These are phyloP conservation scores for Mycena olivaceomarginata DNA, from an alignment of 768 basidiomycete genomes.

Conservation along the genomic window DNA sequence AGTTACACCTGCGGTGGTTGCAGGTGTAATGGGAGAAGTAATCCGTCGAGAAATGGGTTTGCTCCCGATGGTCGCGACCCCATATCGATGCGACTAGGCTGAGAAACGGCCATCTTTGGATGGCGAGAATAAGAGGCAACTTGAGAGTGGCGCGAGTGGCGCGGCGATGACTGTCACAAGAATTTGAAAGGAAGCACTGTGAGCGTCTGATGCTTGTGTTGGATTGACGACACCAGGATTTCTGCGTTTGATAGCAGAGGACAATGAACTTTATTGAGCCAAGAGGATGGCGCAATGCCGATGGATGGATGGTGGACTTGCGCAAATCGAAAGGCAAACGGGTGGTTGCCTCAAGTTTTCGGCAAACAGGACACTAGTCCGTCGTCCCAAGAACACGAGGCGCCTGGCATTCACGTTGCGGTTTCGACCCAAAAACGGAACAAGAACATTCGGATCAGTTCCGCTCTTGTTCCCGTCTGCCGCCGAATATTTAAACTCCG, in stretches of 20 bases:
- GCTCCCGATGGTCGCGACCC: neutral
- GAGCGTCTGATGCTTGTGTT: conserved; percentile 31
- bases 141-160: conserved; percentile 31
- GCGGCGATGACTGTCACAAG: neutral
- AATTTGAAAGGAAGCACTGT: conserved; percentile 11
- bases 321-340: conserved; percentile 15
- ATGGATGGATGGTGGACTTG: neutral
- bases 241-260: conserved; percentile 29
- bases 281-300: conserved; percentile 16
- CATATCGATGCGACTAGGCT: conserved; percentile 24
- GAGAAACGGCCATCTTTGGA: conserved; percentile 23
- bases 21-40: conserved; percentile 37
- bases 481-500: conserved; percentile 7
- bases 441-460: conserved; percentile 4
- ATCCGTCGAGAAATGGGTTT: conserved; percentile 25
- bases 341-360: conserved; percentile 22
- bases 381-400: conserved; percentile 29
- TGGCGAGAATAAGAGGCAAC: conserved; percentile 20
- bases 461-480: too few species aligned
- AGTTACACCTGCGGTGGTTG: conserved; percentile 38
- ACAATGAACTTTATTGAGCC: conserved; percentile 26
- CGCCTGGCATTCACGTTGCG: conserved; percentile 19
- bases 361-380: neutral
- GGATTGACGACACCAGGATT: conserved; percentile 24
- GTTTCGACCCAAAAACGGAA: neutral